Evolutionary conservation across 2,329 filamentous ascomycete genomes (phyloP).

Genomic region (Plectosphaerella plurivora): DNA sequence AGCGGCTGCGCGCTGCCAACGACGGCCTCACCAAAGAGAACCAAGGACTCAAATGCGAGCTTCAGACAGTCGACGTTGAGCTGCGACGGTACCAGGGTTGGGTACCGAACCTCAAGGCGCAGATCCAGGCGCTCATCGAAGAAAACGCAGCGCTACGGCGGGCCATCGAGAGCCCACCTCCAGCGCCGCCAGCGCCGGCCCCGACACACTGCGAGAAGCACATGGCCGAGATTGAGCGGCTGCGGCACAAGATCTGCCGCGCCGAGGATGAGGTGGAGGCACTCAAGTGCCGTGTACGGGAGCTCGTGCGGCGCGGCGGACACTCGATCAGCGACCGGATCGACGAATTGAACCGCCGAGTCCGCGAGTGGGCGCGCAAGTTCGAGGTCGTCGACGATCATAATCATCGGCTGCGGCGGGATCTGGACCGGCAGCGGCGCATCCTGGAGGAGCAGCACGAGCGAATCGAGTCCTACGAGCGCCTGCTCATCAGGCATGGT

Average conservation of each 20-base stretch:
- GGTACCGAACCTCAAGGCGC: conserved; percentile 30
- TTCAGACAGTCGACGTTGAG: conserved; percentile 29
- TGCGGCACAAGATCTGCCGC: conserved; percentile 26
- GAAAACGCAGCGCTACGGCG: conserved; percentile 35
- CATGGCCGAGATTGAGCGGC: conserved; percentile 24
- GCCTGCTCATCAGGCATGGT: conserved; percentile 16
- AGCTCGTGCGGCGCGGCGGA: conserved; percentile 26
- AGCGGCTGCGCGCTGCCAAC: conserved; percentile 27
- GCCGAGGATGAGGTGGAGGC: conserved; percentile 32
- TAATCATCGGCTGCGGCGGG: conserved; percentile 8
- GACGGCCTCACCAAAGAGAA: conserved; percentile 24
- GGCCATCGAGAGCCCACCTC: conserved; percentile 21
- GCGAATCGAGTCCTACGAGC: conserved; percentile 14
- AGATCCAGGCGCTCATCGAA: conserved; percentile 27
- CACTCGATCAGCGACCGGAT: conserved; percentile 22
- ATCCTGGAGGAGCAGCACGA: conserved; percentile 10
- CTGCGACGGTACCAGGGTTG: conserved; percentile 26
- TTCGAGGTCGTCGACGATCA: conserved; percentile 14
- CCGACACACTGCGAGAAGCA: conserved; percentile 23
- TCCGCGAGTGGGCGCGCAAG: conserved; percentile 26
- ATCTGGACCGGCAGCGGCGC: conserved; percentile 7
- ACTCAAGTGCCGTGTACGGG: conserved; percentile 25
- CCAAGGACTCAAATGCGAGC: conserved; percentile 24
- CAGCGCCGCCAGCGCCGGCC: neutral
- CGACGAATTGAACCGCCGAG: conserved; percentile 24